A percentile compares a stretch with the other conserved stretches of the same genome.
Evolutionary conservation across 2,329 filamentous ascomycete species (phyloP).

Genomic region (Colletotrichum trifolii): DNA sequence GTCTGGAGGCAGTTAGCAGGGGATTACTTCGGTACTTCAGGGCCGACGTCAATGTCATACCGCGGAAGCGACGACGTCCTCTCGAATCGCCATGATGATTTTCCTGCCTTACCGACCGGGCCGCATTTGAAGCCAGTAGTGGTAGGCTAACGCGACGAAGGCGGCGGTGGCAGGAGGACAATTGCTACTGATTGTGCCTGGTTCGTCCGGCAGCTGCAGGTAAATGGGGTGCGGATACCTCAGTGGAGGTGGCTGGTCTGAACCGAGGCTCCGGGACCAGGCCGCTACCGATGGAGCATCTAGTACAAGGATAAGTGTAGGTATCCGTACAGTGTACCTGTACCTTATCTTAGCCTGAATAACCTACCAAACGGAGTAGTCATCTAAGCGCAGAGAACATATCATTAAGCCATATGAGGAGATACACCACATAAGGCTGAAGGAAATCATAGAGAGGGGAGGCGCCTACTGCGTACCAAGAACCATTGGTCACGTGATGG

Average conservation of each 20-base stretch:
- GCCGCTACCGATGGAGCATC: no score
- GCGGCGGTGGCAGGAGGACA: not conserved
- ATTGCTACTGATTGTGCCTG: not conserved
- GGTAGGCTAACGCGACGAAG: slow-evolving; percentile 4
- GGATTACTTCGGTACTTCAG: slow-evolving; percentile 2
- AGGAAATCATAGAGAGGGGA: no score
- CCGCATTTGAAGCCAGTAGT: slow-evolving; percentile 18
- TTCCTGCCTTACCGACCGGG: slow-evolving; percentile 18
- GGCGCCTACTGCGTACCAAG: no score
- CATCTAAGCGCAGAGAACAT: no score
- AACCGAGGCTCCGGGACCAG: not conserved
- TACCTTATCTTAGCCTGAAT: no score
- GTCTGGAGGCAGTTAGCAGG: slow-evolving; percentile 43
- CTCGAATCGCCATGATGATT: slow-evolving; percentile 81
- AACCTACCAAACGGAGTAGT: no score
- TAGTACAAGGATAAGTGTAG: no score
- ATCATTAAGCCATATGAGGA: no score
- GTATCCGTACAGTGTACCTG: no score
- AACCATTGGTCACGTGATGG: slow-evolving; percentile 15
- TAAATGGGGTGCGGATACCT: not conserved
- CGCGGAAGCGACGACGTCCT: slow-evolving; percentile 90
- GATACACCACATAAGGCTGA: no score
- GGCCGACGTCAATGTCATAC: slow-evolving; percentile 57
- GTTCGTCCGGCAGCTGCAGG: no score
- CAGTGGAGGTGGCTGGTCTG: slow-evolving; percentile 39